Base-by-base conservation (phyloP, 2,329 filamentous ascomycete species). In the Phialocephala sp. region DNA sequence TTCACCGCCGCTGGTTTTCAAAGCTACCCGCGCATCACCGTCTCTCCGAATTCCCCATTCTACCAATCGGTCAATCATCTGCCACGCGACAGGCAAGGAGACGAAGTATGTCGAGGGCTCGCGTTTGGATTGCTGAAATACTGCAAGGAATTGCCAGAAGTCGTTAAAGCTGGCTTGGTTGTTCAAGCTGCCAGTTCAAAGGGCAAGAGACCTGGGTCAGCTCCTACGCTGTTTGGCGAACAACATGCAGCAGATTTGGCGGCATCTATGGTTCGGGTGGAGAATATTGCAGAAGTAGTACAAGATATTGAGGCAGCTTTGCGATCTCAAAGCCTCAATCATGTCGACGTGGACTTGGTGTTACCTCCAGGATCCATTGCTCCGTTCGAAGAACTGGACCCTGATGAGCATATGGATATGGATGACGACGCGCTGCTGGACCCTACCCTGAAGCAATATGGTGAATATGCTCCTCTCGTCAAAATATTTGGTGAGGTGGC, bases 61-160 rank as follows among this genome's bases (percentile, higher is more conserved):
- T 98, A 98, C 79, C 87, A 89, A 71, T 94, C 94, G 62, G 95
- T 99, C 77, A 89, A 92, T 76, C 89, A 94, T 77, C 85, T 99
- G 52, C 93, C 95, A 50, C 90, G 93, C 76, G 94, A 97, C 77
- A 93, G 94, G 79, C 95, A 98, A 81, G 94, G 94, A 74, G 94
- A 98, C 77, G 94, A 98, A 79, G 85, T 97, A 70, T 96, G 91
- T 79, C 89, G 95, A 55, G 95, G 91, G 20, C 85, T 99, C 63
- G 95, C 94, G 57, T 97, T 98, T 78, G 93, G 92, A 64, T 84
- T 99, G 71, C 91, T 90, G 82, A 97, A 97, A 78, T 99, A 97
- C 83, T 98, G 97, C 76, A 86, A 87, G 67, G 94, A 98, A 79
- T 84, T 99, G 60, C 89, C 94, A 24, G 86, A 91, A 62, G 82